Evolutionary conservation across 2,329 filamentous ascomycete species (phyloP), one percentile per base, ranked within the genome.

Genomic region (Huntiella omanensis): DNA sequence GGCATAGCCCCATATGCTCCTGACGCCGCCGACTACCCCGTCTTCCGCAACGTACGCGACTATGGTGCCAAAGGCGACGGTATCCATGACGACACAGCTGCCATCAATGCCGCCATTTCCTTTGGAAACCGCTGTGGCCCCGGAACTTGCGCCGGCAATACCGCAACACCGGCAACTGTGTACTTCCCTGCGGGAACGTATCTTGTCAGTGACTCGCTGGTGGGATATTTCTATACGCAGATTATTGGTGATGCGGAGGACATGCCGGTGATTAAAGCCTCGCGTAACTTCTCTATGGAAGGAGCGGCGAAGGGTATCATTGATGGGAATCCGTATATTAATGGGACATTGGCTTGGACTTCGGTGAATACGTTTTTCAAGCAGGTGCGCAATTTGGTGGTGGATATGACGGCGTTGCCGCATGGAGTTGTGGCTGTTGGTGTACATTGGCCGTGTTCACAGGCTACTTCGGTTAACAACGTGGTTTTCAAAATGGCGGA

Each of bases 161-260:
- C 60, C 3, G 55, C 57, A n/a, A 58, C 60, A 32, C 60, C 60
- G 6, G 61, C 61, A 5, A 58, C 57, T 3, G 59, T 63, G 33
- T 63, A 62, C 44, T 58, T 63, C 32, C 60, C 61, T n/a, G 48
- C 59, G 5, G 61, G 60, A 60, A 86, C 78, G 2, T 91, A 88
- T 56, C 55, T 78, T 4, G 75, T 88, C 50, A 80, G 73, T 43
- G 69, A 66, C 52, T 80, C 83, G 4, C 75, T 91, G 50, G 62
- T 82, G 37, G 75, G 81, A 57, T 77, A 78, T 61, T 91, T 87
- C 63, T 84, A 85, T 58, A 86, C 83, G 1, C 79, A 84, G 59
- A 68, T 91, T 51, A 69, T 86, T 28, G 83, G 82, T 36, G 79
- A 87, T 59, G 73, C 79, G 7, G 67, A 64, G 15, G 59, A 69